These are phyloP conservation scores for Penicillium chermesinum DNA, from an alignment of 495 filamentous ascomycete genomes.

Conservation along the genomic window DNA sequence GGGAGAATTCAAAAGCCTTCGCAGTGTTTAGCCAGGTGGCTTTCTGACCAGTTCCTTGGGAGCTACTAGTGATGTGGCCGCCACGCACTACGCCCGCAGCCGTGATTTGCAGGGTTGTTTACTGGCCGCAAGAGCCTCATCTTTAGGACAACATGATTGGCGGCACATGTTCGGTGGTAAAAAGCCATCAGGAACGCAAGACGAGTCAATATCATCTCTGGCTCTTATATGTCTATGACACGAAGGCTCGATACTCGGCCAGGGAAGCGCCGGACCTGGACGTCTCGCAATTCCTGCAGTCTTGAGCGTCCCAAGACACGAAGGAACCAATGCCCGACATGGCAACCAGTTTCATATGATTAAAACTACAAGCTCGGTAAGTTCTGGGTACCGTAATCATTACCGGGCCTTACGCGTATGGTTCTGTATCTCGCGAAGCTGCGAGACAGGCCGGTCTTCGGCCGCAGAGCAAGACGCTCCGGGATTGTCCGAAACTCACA, in stretches of 20 bases:
- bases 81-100: too few relatives aligned
- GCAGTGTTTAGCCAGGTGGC: too few relatives aligned
- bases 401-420: neutral
- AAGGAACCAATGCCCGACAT: neutral
- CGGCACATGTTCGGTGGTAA: neutral
- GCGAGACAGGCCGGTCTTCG: neutral
- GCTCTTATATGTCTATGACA: too few relatives aligned
- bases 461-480: slow-evolving; percentile 2
- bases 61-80: too few relatives aligned
- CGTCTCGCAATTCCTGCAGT: too few relatives aligned
- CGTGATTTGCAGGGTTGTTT: neutral
- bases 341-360: neutral
- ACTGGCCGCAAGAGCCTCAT: neutral
- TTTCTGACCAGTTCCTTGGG: too few relatives aligned
- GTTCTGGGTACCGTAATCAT: neutral
- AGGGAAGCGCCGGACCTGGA: too few relatives aligned
- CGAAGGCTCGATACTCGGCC: too few relatives aligned
- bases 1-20: too few relatives aligned
- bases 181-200: too few relatives aligned
- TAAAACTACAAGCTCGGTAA: neutral
- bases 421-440: neutral
- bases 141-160: neutral
- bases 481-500: slow-evolving; percentile 21
- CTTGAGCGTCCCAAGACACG: too few relatives aligned
- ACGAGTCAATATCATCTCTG: too few relatives aligned